phyloP scores from a whole-genome alignment of 129 eudicot species.

The Oenanthe sinensis region DNA sequence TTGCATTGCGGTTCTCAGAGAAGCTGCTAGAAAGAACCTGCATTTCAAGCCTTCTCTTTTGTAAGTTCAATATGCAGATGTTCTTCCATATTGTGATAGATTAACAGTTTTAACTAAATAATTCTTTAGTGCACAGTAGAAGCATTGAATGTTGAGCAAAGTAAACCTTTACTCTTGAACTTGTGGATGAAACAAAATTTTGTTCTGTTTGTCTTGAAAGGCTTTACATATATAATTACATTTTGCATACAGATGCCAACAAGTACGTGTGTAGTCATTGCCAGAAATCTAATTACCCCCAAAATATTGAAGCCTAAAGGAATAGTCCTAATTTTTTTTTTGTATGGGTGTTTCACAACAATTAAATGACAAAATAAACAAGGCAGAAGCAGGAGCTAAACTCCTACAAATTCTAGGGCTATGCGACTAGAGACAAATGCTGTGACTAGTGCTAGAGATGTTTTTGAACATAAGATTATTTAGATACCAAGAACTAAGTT shows the following conservation, averaged over 20 bases:
- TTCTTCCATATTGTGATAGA: neutral
- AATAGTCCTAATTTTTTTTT: no score
- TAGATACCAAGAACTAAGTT: neutral
- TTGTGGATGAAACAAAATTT: no score
- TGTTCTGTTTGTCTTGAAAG: no score
- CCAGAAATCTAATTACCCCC: no score
- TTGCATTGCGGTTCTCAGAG: conserved; percentile 67
- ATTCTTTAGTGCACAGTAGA: neutral
- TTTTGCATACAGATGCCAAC: no score
- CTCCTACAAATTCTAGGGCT: no score
- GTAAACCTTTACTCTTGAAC: neutral
- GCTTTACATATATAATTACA: no score
- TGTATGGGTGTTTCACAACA: no score
- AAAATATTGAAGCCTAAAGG: no score
- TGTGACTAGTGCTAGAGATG: neutral
- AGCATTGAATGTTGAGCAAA: neutral
- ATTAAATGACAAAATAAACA: no score
- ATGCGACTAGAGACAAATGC: neutral
- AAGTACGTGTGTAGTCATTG: no score
- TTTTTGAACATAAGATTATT: neutral
- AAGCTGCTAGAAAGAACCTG: conserved; percentile 80
- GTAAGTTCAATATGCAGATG: conserved; percentile 28
- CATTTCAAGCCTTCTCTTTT: conserved; percentile 62
- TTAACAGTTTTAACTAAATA: neutral
- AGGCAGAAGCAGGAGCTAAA: no score